Evolutionary conservation across 2,329 filamentous ascomycete genomes (phyloP).

Genomic region (Trichoderma oligosporum): DNA sequence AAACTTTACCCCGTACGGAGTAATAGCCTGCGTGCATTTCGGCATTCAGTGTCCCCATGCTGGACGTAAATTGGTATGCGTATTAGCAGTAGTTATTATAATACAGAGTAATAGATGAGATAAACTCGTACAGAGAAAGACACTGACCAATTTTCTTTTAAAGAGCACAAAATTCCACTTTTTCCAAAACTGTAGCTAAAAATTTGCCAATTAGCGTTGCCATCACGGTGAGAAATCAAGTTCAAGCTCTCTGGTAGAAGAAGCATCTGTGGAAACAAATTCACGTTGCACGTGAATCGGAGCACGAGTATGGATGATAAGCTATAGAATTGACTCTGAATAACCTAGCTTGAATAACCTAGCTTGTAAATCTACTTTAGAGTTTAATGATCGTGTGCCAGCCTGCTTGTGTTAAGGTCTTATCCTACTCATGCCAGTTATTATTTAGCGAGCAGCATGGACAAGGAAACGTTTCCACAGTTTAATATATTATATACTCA

Average conservation of each 20-base stretch:
- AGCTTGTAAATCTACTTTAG: neutral
- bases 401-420: neutral
- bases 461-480: neutral
- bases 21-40: neutral
- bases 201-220: no score
- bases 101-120: no score
- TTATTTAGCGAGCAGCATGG: neutral
- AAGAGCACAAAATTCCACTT: no score
- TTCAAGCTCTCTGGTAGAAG: no score
- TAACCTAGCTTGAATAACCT: neutral
- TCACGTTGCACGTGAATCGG: no score
- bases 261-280: no score
- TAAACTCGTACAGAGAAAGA: no score
- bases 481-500: neutral
- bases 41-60: neutral
- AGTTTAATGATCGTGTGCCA: neutral
- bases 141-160: no score
- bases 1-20: neutral
- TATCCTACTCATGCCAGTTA: neutral
- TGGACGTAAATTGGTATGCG: neutral
- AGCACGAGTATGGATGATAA: no score
- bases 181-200: no score
- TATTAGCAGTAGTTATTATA: no score
- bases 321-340: neutral
- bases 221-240: no score